phyloP scores from a whole-genome alignment of 495 filamentous ascomycete species.

The Podospora didyma region DNA sequence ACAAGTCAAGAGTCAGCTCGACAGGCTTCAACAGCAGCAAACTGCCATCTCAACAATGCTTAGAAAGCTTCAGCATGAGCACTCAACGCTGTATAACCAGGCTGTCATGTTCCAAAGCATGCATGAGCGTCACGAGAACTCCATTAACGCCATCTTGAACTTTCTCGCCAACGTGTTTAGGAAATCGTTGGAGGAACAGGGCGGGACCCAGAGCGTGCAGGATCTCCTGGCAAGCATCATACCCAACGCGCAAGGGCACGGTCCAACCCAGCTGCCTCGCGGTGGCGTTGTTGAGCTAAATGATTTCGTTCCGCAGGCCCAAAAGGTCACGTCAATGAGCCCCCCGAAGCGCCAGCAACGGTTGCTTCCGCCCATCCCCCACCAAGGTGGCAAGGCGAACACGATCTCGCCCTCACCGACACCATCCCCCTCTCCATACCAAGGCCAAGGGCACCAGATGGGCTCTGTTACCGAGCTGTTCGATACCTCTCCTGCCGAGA shows the following conservation, averaged over 20 bases:
- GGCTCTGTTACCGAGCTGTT: conserved; percentile 47
- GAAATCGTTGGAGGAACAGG: conserved; percentile 55
- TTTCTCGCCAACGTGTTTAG: conserved; percentile 97
- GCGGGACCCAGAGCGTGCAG: conserved; percentile 63
- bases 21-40: conserved; percentile 79
- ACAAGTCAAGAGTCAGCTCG: conserved; percentile 72
- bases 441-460: conserved; percentile 28
- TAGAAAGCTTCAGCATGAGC: conserved; percentile 71
- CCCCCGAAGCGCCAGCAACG: conserved; percentile 44
- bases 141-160: conserved; percentile 94
- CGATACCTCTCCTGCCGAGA: conserved; percentile 37
- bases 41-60: conserved; percentile 77
- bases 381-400: conserved; percentile 23
- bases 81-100: conserved; percentile 85
- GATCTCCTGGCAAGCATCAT: conserved; percentile 70
- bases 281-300: conserved; percentile 71
- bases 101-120: conserved; percentile 84
- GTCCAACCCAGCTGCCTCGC: conserved; percentile 46
- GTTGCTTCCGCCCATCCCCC: conserved; percentile 43
- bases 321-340: conserved; percentile 30
- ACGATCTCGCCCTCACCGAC: conserved; percentile 28
- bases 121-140: conserved; percentile 94
- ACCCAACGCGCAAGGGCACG: conserved; percentile 42
- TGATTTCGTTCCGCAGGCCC: conserved; percentile 51
- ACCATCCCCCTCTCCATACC: conserved; percentile 16